These are phyloP conservation scores for Ascoidea tarda DNA, from an alignment of 805 yeast genomes.

Conservation along the genomic window DNA sequence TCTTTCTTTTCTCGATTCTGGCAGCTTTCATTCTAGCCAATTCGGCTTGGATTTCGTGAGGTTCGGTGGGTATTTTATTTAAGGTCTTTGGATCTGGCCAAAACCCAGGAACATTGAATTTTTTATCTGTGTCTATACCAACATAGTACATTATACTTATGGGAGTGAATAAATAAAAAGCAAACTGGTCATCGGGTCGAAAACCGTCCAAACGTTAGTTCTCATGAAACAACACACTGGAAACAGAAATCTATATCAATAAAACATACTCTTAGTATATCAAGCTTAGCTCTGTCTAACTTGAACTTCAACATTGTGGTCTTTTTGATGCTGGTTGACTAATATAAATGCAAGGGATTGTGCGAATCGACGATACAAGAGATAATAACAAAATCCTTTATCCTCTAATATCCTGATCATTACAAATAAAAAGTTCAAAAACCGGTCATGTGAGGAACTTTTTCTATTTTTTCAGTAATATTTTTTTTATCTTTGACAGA, in stretches of 20 bases:
- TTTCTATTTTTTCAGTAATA: too few species aligned
- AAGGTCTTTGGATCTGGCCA: slow-evolving; percentile 95
- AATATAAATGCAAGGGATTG: too few species aligned
- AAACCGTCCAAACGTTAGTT: background rate
- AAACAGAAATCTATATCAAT: background rate
- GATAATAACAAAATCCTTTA: too few species aligned
- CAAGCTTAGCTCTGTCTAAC: slow-evolving; percentile 8
- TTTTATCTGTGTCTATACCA: slow-evolving; percentile 80
- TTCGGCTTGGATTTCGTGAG: slow-evolving; percentile 83
- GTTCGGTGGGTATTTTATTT: slow-evolving; percentile 86
- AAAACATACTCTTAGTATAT: slow-evolving; percentile 9
- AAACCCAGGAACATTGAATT: slow-evolving; percentile 83
- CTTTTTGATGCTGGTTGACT: too few species aligned
- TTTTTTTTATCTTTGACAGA: too few species aligned
- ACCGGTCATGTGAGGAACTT: too few species aligned
- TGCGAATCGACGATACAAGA: too few species aligned
- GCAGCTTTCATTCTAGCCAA: slow-evolving; percentile 76
- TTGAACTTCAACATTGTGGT: background rate
- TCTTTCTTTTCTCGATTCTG: slow-evolving; percentile 54
- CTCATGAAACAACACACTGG: background rate
- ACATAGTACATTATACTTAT: slow-evolving; percentile 87
- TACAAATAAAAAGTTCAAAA: too few species aligned
- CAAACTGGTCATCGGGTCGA: slow-evolving; percentile 31
- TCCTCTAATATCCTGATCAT: too few species aligned
- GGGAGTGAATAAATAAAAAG: slow-evolving; percentile 77